phyloP scores from a whole-genome alignment of 1,284 basidiomycete species.

The Apiotrichum siamense region DNA sequence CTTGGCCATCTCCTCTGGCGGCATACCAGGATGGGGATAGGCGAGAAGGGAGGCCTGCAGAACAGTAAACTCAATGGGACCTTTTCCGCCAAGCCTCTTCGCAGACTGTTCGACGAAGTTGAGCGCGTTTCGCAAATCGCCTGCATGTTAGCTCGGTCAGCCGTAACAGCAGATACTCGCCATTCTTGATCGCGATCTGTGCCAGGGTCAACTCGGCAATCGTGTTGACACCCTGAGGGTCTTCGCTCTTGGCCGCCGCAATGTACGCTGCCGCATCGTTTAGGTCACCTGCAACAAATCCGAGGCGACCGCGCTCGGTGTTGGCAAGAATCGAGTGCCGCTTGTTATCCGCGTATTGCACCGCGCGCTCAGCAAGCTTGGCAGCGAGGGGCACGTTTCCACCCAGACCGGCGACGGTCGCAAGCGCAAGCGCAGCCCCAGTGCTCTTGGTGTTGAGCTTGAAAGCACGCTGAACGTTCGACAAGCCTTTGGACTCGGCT shows the following conservation, averaged over 20 bases:
- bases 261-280: conserved; percentile 67
- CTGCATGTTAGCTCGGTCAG: conserved; percentile 9
- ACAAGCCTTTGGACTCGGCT: conserved; percentile 32
- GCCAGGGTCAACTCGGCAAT: conserved; percentile 76
- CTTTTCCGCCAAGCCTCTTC: conserved; percentile 40
- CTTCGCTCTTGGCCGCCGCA: conserved; percentile 63
- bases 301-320: conserved; percentile 68
- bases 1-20: conserved; percentile 61
- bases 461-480: conserved; percentile 34
- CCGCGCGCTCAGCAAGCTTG: conserved; percentile 84
- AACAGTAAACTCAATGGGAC: conserved; percentile 67
- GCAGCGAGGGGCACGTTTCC: conserved; percentile 57
- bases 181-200: conserved; percentile 74
- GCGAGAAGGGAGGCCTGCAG: conserved; percentile 81
- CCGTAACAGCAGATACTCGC: conserved; percentile 47
- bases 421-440: conserved; percentile 33
- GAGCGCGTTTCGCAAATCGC: conserved; percentile 56
- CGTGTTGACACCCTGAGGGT: conserved; percentile 57
- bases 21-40: conserved; percentile 68
- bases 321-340: conserved; percentile 72
- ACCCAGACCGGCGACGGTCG: conserved; percentile 28
- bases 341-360: conserved; percentile 84
- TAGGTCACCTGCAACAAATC: conserved; percentile 60
- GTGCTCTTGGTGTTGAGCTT: conserved; percentile 39
- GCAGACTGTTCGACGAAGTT: conserved; percentile 76